Base-by-base conservation (phyloP, 2,329 filamentous ascomycete species). In the Rhinocladiella mackenziei region DNA sequence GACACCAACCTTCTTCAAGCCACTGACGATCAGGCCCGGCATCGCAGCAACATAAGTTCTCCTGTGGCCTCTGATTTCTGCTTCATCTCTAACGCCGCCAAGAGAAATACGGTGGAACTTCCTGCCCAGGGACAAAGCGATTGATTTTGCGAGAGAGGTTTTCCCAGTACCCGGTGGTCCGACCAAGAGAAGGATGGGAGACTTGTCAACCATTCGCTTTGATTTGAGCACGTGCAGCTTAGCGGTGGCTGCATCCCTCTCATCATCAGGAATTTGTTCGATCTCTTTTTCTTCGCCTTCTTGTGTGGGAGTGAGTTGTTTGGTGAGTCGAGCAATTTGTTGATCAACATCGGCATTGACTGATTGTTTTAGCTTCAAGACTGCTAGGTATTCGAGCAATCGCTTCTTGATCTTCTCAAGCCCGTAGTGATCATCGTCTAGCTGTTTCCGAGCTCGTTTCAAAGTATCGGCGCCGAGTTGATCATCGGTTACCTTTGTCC, bases 41-140 rank as follows among this genome's bases (percentile, higher is more conserved):
- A 98, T 96, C n/a, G 92, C 92, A 15, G 92, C 92, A 46, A 98
- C 92, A 61, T 98, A 98, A 0, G 92, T 98, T 56, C 92, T 78
- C 43, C 92, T 79, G 66, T 98, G 92, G 7, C 92, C 92, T 48
- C 92, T 80, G 48, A 98, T 97, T 68, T 98, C 92, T 11, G 92
- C 92, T 65, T 98, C 92, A 59, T 98, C 92, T 42, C 92, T 77
- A 2, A 98, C 91, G 56, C 92, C 92, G 49, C 92, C 92, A 3
- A 98, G 81, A 3, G 92, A 97, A 58, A 98, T 96, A 33, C 92
- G 82, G 65, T 98, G 91, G 65, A 98, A 98, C 64, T 96, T 94
- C 53, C 92, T 82, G 11, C 91, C 91, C 8, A 98, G 75, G 1
- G 92, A 89, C 11, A 86, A 86, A 2, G 92, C 92, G 17, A 98